These are phyloP conservation scores for Gymnopilus dilepis DNA, from an alignment of 768 basidiomycete genomes.

Conservation along the genomic window DNA sequence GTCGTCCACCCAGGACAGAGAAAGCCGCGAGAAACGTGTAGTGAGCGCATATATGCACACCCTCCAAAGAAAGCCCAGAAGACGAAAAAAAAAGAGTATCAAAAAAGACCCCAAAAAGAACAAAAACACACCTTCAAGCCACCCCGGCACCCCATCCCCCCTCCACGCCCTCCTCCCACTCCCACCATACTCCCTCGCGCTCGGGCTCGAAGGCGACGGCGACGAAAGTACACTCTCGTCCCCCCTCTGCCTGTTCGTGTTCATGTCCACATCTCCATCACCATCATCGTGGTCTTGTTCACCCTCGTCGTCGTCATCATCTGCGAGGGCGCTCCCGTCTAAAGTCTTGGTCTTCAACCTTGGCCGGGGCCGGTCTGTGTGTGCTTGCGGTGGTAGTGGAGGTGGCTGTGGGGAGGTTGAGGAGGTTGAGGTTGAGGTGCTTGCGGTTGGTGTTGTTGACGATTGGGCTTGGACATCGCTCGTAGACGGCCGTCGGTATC, in stretches of 20 bases:
- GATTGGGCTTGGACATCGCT: constrained; percentile 22
- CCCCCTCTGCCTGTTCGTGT: constrained; percentile 2
- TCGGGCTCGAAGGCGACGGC: neutral
- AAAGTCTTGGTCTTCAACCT: constrained; percentile 16
- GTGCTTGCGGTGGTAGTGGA: no score
- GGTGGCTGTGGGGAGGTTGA: no score
- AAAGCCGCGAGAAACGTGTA: no score
- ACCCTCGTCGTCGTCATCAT: constrained; percentile 5
- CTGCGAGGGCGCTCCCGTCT: constrained; percentile 19
- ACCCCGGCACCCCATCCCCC: constrained; percentile 36
- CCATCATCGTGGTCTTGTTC: neutral
- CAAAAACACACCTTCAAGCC: constrained; percentile 42
- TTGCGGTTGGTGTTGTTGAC: constrained; percentile 15
- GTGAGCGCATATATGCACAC: no score
- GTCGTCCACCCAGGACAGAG: no score
- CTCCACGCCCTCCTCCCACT: constrained; percentile 22
- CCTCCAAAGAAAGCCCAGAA: neutral
- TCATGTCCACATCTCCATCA: neutral
- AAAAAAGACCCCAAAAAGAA: neutral
- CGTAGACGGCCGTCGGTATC: constrained; percentile 49
- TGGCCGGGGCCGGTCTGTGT: no score
- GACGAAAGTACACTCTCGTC: neutral
- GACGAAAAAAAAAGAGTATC: neutral
- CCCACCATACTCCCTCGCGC: constrained; percentile 7
- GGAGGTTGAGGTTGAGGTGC: no score